Base-by-base conservation (phyloP, 306 rosid genomes). In the Citrullus mucosospermus region DNA sequence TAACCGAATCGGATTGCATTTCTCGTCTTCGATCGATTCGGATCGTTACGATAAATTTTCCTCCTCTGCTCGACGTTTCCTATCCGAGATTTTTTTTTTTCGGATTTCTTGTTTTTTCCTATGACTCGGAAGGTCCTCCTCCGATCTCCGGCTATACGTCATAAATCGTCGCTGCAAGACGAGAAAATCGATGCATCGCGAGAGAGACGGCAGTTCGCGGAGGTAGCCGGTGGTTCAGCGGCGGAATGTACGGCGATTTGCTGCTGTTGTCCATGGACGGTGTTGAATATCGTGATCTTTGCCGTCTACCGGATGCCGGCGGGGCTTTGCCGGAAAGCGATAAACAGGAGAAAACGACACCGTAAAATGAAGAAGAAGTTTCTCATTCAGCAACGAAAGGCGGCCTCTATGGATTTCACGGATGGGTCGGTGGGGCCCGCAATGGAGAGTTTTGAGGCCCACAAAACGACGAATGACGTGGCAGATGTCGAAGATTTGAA, bases 241-340 rank as follows among this genome's bases (percentile, higher is more conserved):
- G 98, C 96, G 1, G 95, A 89, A 28, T 90, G 97, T 65, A 80
- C 97, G 13, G 96, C 92, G 9, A 82, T 94, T 9, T 90, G 88
- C 38, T 94, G 98, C 43, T 94, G 98, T 75, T 90, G 85, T 56
- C 98, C 97, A 1, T 90, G 85, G 84, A 34, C 89, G 36, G 75
- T 92, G 41, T 6, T 94, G 80, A 76, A 94, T 71, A 32, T 90
- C 25, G 50, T 86, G 10, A 69, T 90, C 8, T 72, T 92, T 16
- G 85, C 90, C 0, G 62, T 89, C 0, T 92, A 90, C 87, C 83
- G 67, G 75, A 82, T 90, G 5, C 98, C 98, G 1, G 75, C 70
- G 3, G 86, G 88, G 2, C 79, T 94, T 0, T 84, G 88, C 51
- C 82, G 58, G 51, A 91, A 85, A 71, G 96, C 90, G 4, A 69